phyloP scores from a whole-genome alignment of 139 green algal genomes.

The Asterochloris sp. region DNA sequence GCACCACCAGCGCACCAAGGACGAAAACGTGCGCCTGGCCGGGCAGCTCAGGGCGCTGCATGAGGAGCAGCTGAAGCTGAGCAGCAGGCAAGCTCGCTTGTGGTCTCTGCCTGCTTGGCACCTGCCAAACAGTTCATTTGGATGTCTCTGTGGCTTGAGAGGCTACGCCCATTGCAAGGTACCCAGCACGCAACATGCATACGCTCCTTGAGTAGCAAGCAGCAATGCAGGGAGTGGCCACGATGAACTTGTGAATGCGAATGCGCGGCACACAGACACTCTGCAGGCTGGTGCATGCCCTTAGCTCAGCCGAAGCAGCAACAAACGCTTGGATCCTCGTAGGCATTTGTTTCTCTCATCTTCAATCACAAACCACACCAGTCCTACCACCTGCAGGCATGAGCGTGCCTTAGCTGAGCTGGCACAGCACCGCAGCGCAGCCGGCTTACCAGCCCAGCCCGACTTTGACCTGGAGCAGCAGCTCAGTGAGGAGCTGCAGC shows the following conservation, averaged over 20 bases:
- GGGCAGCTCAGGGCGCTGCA: conserved; percentile 19
- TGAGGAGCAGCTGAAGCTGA: conserved; percentile 2
- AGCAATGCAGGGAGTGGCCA: not conserved
- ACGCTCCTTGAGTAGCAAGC: not conserved
- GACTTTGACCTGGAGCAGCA: conserved; percentile 32
- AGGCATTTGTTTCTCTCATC: not conserved
- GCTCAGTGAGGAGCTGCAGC: conserved; percentile 21
- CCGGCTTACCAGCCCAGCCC: conserved; percentile 12
- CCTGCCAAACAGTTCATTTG: not conserved
- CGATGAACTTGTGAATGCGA: not conserved
- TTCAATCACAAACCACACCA: not conserved
- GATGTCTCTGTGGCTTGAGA: not conserved
- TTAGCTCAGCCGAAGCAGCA: not conserved
- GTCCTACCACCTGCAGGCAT: not conserved
- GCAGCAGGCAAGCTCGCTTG: not conserved
- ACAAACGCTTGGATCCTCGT: not conserved
- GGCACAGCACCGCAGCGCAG: not conserved
- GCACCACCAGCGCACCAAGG: conserved; percentile 34
- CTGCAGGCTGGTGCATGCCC: not conserved
- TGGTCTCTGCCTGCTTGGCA: not conserved
- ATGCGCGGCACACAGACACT: not conserved
- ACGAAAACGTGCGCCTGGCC: conserved; percentile 27
- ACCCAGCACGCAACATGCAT: not conserved
- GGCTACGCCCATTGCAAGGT: not conserved
- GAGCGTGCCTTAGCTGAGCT: conserved; percentile 12